Evolutionary conservation across 371 early-diverging fungal species (phyloP).

Genomic region (Massospora cicadina): DNA sequence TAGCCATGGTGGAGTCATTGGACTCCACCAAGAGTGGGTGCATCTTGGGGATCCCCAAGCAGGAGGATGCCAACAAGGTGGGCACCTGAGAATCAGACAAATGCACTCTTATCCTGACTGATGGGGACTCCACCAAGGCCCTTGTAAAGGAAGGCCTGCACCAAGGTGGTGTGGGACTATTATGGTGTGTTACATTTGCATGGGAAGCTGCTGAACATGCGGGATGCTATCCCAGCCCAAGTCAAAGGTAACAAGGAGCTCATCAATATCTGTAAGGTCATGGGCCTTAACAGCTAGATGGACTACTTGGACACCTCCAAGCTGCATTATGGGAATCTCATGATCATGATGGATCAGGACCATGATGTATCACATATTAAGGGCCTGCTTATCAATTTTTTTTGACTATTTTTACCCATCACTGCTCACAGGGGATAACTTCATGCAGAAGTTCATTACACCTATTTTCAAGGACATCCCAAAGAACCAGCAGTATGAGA

Average conservation of each 20-base stretch:
- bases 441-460: conserved; percentile 97
- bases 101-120: no score
- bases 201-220: conserved; percentile 97
- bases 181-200: conserved; percentile 98
- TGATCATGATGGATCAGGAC: conserved; percentile 99
- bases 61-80: conserved; percentile 99
- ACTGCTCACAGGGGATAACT: conserved; percentile 83
- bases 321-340: conserved; percentile 96
- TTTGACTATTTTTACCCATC: no score
- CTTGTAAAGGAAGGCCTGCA: conserved; percentile 78
- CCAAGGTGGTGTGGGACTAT: conserved; percentile 85
- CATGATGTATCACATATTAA: conserved; percentile 99
- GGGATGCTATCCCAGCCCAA: conserved; percentile 71
- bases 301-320: no score
- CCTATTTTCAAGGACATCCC: conserved; percentile 82
- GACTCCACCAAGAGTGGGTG: no score
- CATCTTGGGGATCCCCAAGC: conserved; percentile 93
- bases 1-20: no score
- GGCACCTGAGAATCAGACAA: conserved; percentile 96
- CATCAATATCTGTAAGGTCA: conserved; percentile 83
- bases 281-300: conserved; percentile 90
- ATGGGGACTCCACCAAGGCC: no score
- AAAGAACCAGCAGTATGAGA: conserved; percentile 37
- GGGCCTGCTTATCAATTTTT: conserved; percentile 98
- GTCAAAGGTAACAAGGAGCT: no score